Evolutionary conservation across 257 asterid genomes (phyloP), one percentile per base, ranked within the genome.

Genomic region (Nicotiana attenuata): DNA sequence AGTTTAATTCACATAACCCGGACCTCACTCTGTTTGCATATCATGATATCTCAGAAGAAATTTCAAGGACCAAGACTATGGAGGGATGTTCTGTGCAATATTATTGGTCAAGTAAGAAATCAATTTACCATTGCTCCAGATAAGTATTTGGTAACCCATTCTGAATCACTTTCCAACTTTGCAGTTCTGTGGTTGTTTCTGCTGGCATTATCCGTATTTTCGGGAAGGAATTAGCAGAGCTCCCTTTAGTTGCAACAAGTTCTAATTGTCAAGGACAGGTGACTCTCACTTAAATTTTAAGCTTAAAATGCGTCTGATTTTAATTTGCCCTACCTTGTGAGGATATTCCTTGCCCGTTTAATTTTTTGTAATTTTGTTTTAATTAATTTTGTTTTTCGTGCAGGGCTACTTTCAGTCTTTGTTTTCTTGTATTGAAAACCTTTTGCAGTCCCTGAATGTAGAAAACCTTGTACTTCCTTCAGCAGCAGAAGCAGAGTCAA

Each of bases 381-480:
- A 64, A 41, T n/a, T n/a, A 66, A 31, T 57, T 20, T 28, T 24
- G 61, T 63, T 67, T 56, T 28, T 20, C 77, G 61, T 63, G 73
- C 92, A 92, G 98, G 98, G 98, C 7, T 94, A 93, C 87, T 94
- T 94, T 52, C 95, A 91, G 81, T 84, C 93, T 19, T 89, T 93
- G 22, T 95, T 85, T 81, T 41, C 52, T 76, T 90, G 89, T 57
- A 83, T 90, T 1, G 90, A 85, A 50, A 83, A 83, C 80, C 85
- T 91, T 24, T 73, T 91, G 47, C 81, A 80, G 57, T 84, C 89
- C 5, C 57, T 87, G 69, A 80, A 86, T 29, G 93, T 91, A 76
- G 85, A 83, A 60, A 80, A 77, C 66, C 69, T 91, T 50, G 90
- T 91, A 75, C 88, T 91, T 80, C 96, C 93, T 3, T 88, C 96